Percentiles rank a stretch among this genome's conserved stretches.
Conservation (phyloP, 805 yeast genomes). For the Aciculoconidium aculeatum region DNA sequence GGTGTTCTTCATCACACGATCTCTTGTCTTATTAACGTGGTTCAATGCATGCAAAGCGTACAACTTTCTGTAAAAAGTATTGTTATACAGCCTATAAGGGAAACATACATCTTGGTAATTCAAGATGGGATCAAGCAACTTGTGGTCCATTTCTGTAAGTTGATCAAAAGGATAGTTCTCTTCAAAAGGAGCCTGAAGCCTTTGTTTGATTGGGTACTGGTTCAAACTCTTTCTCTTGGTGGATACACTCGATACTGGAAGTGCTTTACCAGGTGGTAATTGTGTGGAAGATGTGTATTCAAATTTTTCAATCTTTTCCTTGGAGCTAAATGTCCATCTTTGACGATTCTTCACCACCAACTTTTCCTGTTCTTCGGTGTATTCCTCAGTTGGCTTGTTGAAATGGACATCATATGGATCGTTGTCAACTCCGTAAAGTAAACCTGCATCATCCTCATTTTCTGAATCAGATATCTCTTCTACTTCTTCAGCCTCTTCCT, state of each 20-base stretch:
- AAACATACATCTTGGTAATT: slow-evolving; percentile 66
- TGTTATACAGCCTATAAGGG: slow-evolving; percentile 49
- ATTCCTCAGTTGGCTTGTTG: slow-evolving; percentile 42
- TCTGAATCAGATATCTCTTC: slow-evolving; percentile 16
- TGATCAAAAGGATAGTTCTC: slow-evolving; percentile 11
- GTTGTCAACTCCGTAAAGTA: slow-evolving; percentile 29
- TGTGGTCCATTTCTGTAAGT: slow-evolving; percentile 36
- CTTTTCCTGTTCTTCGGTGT: slow-evolving; percentile 22
- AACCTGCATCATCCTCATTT: slow-evolving; percentile 27
- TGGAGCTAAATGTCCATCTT: slow-evolving; percentile 24
- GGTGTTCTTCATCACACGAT: slow-evolving; percentile 73
- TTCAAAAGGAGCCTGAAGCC: slow-evolving; percentile 20
- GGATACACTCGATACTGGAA: slow-evolving; percentile 6
- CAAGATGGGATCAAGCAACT: slow-evolving; percentile 58
- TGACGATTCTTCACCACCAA: slow-evolving; percentile 11
- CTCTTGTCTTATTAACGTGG: slow-evolving; percentile 83
- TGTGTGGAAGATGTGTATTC: slow-evolving; percentile 30
- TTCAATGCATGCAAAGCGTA: slow-evolving; percentile 71
- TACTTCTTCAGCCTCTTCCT: slow-evolving; percentile 17
- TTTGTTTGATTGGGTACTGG: slow-evolving; percentile 19
- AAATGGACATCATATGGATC: slow-evolving; percentile 83
- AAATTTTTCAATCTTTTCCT: slow-evolving; percentile 12
- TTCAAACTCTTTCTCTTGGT: slow-evolving; percentile 4
- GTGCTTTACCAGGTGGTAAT: slow-evolving; percentile 23
- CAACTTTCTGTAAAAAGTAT: slow-evolving; percentile 52